Base-by-base conservation (phyloP, 169 alveolate species). In the Babesia ovata region DNA sequence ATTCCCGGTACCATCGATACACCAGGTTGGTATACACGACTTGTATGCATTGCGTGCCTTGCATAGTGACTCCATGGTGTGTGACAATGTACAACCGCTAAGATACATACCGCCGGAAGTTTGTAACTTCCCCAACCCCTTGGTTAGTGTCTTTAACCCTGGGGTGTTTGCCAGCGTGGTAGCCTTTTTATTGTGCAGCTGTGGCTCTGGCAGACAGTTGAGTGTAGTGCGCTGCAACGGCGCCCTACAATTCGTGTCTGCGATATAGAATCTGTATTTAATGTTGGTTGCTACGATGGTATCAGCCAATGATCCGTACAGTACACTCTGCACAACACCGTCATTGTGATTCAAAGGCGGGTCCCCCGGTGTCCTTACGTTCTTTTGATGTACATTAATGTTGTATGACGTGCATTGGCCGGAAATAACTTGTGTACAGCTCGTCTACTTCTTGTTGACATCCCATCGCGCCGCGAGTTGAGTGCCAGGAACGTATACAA, bases 401-500 rank as follows among this genome's bases (percentile, higher is more conserved):
- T 49, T 49, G 19, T 10, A 17, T 49, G 26, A 6, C 22, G 19
- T 49, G 22, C 22, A 49, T 10, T n/a, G 14, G 8, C 56, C 22
- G 56, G 2, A 17, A 17, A 49, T 49, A 52, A 9, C 39, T 1
- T 22, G 0, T 52, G 9, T 62, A 22, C 87, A 77, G 92, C 92
- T 13, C 87, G 95, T 19, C 83, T 94, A 70, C 60, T 88, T 8
- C 62, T 94, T 65, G 88, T 93, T 21, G 95, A 93, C 52, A 85
- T 93, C n/a, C 95, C 95, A 21, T 83, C 92, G 10, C 86, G 96
- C 45, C 87, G 91, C 33, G 97, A 93, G 61, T 58, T 94, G 70
- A 94, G 94, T 33, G 89, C 95, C n/a, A 92, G 95, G 71, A 94
- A 93, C 66, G 94, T 94, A 0, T 94, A 91, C 86, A 93, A 93